phyloP scores from a whole-genome alignment of 1,284 basidiomycete species.

The Fomitopsis schrenkii region DNA sequence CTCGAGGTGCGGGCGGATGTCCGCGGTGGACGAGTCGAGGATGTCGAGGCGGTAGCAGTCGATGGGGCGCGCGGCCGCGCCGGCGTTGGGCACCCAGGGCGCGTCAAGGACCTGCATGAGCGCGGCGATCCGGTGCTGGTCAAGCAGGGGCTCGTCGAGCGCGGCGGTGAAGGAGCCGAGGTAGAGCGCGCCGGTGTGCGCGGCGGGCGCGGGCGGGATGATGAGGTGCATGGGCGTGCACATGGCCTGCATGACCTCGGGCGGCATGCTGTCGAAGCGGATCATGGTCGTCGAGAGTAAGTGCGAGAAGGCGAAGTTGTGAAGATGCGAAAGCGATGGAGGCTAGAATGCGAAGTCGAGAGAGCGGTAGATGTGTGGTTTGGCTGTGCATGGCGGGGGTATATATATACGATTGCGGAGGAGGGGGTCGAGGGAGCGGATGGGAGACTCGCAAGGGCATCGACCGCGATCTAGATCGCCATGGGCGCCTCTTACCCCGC shows the following conservation, averaged over 20 bases:
- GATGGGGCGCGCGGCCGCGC: constrained; percentile 37
- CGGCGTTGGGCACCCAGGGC: constrained; percentile 58
- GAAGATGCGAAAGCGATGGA: too few species aligned
- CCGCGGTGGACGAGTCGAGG: constrained; percentile 50
- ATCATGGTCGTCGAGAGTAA: constrained; percentile 44
- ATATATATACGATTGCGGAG: background rate
- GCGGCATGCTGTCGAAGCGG: constrained; percentile 63
- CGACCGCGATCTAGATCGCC: background rate
- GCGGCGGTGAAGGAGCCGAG: constrained; percentile 36
- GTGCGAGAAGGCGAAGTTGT: too few species aligned
- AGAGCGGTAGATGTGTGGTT: background rate
- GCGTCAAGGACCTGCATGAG: constrained; percentile 70
- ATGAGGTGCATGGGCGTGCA: constrained; percentile 77
- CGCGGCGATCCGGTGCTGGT: constrained; percentile 45
- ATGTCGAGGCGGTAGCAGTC: constrained; percentile 63
- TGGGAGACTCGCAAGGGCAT: background rate
- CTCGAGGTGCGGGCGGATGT: constrained; percentile 52
- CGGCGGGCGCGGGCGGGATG: constrained; percentile 33
- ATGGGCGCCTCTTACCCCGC: background rate
- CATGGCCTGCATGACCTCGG: constrained; percentile 74
- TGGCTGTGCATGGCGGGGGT: background rate
- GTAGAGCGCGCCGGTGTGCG: constrained; percentile 32
- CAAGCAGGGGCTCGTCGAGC: constrained; percentile 31
- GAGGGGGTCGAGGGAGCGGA: background rate
- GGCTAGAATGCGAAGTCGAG: too few species aligned